A percentile compares a stretch with the other conserved stretches of the same genome.
Evolutionary conservation across 305 asterid species (phyloP).

Genomic region (Rubia balearica): DNA sequence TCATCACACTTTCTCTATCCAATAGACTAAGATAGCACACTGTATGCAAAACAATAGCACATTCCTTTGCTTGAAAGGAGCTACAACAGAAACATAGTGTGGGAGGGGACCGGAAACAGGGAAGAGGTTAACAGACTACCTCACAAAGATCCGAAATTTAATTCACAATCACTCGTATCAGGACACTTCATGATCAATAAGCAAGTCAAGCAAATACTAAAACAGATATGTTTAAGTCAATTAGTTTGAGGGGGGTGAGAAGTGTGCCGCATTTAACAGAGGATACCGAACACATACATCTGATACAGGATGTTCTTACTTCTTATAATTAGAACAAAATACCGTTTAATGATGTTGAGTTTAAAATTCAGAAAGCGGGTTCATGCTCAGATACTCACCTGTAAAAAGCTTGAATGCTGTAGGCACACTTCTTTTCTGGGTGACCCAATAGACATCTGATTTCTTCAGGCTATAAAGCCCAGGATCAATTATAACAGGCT

Average conservation of each 20-base stretch:
- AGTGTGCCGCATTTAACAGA: not conserved
- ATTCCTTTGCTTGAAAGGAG: not conserved
- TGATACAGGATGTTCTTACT: not conserved
- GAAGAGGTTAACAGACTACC: not conserved
- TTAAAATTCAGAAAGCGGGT: not conserved
- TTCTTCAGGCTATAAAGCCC: conserved; percentile 53
- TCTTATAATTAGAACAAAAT: not conserved
- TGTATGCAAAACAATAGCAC: not conserved
- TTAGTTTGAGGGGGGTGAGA: not conserved
- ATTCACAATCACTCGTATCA: not conserved
- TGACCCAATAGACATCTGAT: conserved; percentile 51
- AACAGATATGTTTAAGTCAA: not conserved
- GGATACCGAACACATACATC: not conserved
- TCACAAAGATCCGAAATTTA: not conserved
- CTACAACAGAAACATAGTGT: not conserved
- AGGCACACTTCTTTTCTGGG: conserved; percentile 46
- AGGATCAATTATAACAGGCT: conserved; percentile 61
- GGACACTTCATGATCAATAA: not conserved
- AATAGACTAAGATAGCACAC: not conserved
- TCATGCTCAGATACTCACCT: conserved; percentile 26
- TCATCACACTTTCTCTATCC: not conserved
- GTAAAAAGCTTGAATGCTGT: conserved; percentile 62
- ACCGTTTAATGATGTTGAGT: not conserved
- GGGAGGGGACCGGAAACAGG: not conserved
- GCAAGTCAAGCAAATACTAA: not conserved